Base-by-base conservation (phyloP, 1,284 basidiomycete genomes). In the Ganoderma multipileum region DNA sequence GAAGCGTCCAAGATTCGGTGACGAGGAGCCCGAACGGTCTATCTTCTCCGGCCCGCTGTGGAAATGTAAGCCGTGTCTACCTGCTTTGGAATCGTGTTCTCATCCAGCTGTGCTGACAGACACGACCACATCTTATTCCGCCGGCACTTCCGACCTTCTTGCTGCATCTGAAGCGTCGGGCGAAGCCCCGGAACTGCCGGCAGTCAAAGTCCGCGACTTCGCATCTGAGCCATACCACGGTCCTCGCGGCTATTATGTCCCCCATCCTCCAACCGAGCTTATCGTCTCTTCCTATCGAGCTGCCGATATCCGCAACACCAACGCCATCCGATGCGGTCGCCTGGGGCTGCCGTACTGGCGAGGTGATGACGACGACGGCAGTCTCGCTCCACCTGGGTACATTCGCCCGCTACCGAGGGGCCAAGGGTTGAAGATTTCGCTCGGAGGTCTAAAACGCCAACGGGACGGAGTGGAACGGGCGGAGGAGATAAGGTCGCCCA, bases 161-260 rank as follows among this genome's bases (percentile, higher is more conserved):
- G 60, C 61, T 18, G 64, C 68, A 23, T 52, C 64, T 2, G 36
- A 58, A 9, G 33, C 57, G 7, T 38, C 63, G 14, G n/a, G 55
- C 5, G 39, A 65, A 6, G 66, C 72, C 1, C 65, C 68, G 7
- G 70, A 70, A 14, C 64, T 73, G 2, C 66, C 69, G 9, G 68
- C 71, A 16, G 66, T 74, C 58, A 76, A 74, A 39, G 70, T 75
- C 16, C 74, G 74, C 47, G 79, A 80, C 67, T 80, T 73, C 50
- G 78, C 73, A 1, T 39, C 67, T 50, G 68, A 70, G 55, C 64
- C 70, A 6, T 75, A 77, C 70, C 59, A 71, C 23, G 74, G 76
- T 16, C 71, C 69, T 3, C 70, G 68, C 26, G 76, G 76, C 9
- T 74, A 68, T 54, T 77, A 79, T 62, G 72, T 76, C 26, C 75